Evolutionary conservation across 108 stramenopile species (phyloP).

Genomic region (Cyclostephanos invisitatus): DNA sequence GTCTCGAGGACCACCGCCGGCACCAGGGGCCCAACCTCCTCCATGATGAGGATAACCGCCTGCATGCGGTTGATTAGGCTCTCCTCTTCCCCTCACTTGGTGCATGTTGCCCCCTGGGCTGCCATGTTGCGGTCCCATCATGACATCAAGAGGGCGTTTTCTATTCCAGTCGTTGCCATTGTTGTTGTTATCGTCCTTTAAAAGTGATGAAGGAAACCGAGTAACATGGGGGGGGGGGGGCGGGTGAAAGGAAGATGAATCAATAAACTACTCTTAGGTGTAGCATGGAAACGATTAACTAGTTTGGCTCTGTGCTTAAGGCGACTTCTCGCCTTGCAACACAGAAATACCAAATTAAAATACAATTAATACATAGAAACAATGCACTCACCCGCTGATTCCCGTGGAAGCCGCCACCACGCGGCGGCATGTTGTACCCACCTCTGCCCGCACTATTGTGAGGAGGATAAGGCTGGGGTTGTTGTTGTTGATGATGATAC

Average conservation of each 20-base stretch:
- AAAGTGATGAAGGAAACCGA: neutral
- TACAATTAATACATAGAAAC: neutral
- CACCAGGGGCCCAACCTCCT: constrained; percentile 35
- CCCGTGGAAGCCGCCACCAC: constrained; percentile 9
- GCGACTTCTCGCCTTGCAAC: neutral
- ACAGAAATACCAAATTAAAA: constrained; percentile 1
- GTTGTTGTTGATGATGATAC: neutral
- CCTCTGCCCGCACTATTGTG: constrained; percentile 2
- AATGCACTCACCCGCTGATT: constrained; percentile 15
- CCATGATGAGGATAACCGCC: constrained; percentile 20
- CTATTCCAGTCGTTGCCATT: constrained; percentile 24
- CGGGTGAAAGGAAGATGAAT: constrained; percentile 3
- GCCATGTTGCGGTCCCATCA: constrained; percentile 9
- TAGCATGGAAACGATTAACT: neutral
- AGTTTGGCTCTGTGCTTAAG: constrained; percentile 4
- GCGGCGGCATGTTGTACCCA: neutral
- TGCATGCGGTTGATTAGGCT: constrained; percentile 8
- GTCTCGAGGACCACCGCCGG: constrained; percentile 23
- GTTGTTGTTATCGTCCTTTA: constrained; percentile 11
- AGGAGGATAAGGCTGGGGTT: constrained; percentile 9
- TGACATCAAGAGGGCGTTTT: constrained; percentile 8
- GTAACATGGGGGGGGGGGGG: neutral
- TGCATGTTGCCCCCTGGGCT: constrained; percentile 2
- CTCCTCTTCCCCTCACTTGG: constrained; percentile 13
- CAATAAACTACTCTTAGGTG: constrained; percentile 2